Base-by-base conservation (phyloP, 495 filamentous ascomycete species). In the Friedmanniomyces simplex region DNA sequence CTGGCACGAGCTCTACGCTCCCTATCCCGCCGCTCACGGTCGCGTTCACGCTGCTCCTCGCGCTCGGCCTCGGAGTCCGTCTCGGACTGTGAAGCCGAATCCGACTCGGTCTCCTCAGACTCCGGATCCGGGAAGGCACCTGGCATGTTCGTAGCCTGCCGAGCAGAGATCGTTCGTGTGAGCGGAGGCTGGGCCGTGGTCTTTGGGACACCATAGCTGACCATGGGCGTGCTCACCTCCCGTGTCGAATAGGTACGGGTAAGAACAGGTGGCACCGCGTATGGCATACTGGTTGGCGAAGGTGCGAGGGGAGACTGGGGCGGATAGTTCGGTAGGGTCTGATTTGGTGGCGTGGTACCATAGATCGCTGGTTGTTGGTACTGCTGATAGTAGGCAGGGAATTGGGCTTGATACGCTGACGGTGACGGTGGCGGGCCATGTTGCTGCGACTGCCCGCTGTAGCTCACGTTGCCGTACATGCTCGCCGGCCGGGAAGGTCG, bases 391-490 rank as follows among this genome's bases (percentile, higher is more conserved):
- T 57, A 47, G 4, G 32, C 20, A 3, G 26, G 43, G 18, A 21
- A 34, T 5, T 43, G 13, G 34, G 50, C 58, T 26, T 62, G 59
- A 24, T 54, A 62, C 16, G 54, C 59, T 11, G 59, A 58, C 20
- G 36, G 54, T 6, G 59, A 45, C 5, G 50, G 57, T 24, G 57
- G 57, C 21, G 57, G 57, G 5, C 36, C 57, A 37, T 49, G 51
- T 49, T 45, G 46, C n/a, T 26, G 50, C n/a, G 30, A 57, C 28
- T 25, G 30, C 12, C 25, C 49, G 30, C 22, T 28, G 20, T 24
- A 24, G 47, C 41, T 53, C 26, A 41, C 20, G 30, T 14, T 42
- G 36, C 53, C 55, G 36, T 61, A 37, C 24, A 61, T 34, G 36
- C 49, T 53, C 11, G 39, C 36, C 14, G 62, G 53, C 18, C 62